Conservation (phyloP, 2,329 filamentous ascomycete genomes). For the Whalleya microplaca region DNA sequence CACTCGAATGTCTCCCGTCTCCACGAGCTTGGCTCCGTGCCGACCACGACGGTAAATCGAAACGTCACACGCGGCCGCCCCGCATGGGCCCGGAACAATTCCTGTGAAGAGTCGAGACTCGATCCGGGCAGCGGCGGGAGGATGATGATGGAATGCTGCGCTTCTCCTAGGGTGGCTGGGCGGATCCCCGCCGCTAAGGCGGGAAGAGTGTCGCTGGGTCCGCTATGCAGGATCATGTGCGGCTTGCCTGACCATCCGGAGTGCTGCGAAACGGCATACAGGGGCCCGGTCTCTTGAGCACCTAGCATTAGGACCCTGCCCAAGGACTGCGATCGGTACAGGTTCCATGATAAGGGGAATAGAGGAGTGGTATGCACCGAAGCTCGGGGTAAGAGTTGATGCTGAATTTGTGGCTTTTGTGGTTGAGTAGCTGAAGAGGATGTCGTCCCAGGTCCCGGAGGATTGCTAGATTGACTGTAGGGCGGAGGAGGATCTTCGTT, state of each 20-base stretch:
- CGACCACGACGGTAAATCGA: slow-evolving; percentile 13
- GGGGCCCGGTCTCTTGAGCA: slow-evolving; percentile 1
- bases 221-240: slow-evolving; percentile 14
- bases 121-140: slow-evolving; percentile 16
- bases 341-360: slow-evolving; percentile 10
- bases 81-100: not conserved
- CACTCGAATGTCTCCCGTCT: slow-evolving; percentile 3
- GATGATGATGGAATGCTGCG: slow-evolving; percentile 10
- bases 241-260: slow-evolving; percentile 7
- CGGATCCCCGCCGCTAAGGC: slow-evolving; percentile 7
- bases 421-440: not conserved
- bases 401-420: not conserved
- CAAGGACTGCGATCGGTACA: slow-evolving; percentile 8
- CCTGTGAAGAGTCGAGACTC: slow-evolving; percentile 6
- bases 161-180: not conserved
- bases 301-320: slow-evolving; percentile 9
- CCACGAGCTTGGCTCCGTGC: not conserved
- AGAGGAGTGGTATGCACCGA: not conserved
- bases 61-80: slow-evolving; percentile 1
- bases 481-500: not conserved
- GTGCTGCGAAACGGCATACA: slow-evolving; percentile 15
- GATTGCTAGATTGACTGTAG: not conserved
- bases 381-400: not conserved
- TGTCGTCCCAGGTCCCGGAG: too few relatives aligned
- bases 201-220: slow-evolving; percentile 4